Evolutionary conservation across 305 asterid genomes (phyloP).

Genomic region (Solanum hybrid): DNA sequence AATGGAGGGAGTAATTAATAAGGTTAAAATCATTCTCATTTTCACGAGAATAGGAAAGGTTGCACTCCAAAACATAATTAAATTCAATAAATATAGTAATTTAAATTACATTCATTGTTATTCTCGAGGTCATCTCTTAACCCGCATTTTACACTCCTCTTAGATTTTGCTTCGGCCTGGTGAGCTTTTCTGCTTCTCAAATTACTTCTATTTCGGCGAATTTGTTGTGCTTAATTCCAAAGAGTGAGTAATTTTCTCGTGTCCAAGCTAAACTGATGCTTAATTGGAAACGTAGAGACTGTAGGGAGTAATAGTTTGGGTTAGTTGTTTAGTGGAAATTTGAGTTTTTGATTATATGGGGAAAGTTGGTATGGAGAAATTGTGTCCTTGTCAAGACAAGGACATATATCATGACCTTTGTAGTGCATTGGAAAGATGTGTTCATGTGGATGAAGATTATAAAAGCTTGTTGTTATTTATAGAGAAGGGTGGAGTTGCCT

Average conservation of each 20-base stretch:
- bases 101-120: neutral
- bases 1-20: no score
- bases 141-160: neutral
- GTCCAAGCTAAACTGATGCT: neutral
- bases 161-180: neutral
- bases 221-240: neutral
- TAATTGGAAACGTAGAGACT: neutral
- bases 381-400: neutral
- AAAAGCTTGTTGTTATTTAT: neutral
- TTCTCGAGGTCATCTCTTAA: neutral
- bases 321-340: neutral
- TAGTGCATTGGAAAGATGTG: neutral
- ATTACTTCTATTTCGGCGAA: neutral
- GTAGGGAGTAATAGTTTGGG: neutral
- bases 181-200: neutral
- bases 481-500: neutral
- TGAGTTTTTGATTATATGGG: neutral
- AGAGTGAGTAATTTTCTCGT: neutral
- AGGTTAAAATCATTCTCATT: neutral
- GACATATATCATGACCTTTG: neutral
- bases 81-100: neutral
- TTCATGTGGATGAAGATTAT: neutral
- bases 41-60: neutral
- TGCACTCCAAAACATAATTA: neutral
- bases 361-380: neutral